Base-by-base conservation (phyloP, 306 rosid species). In the Rubus idaeus region DNA sequence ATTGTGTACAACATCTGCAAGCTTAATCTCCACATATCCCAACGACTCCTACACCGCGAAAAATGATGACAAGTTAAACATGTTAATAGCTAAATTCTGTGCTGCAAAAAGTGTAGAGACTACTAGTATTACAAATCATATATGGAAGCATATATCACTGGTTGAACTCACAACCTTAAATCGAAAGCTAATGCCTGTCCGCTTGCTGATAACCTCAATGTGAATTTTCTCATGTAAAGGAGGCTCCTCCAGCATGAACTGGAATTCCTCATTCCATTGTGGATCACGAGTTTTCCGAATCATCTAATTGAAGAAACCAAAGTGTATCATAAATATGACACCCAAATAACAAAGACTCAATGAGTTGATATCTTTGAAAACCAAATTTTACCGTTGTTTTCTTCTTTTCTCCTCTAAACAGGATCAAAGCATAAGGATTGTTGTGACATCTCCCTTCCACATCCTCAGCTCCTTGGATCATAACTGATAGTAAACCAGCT, bases 181-280 rank as follows among this genome's bases (percentile, higher is more conserved):
- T 37, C 75, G 81, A 79, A 92, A 86, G 75, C 88, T 82, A 26
- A 92, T 71, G 64, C 53, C 51, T 26, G 79, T 81, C 69, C 91
- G 72, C 89, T 78, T 90, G 85, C 91, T 93, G 78, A 85, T 23
- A 44, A 95, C 92, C 76, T 92, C 94, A 53, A 95, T 75, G 74
- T 86, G 84, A 76, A 95, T 69, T 83, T 89, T 92, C 80, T 92
- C 97, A 57, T 87, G 81, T 37, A 78, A 80, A 55, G 99, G 99
- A 74, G 97, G 89, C 83, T 95, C 94, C 85, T 92, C 97, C 9
- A 95, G 90, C 92, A 87, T 78, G 76, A 95, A 95, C 50, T 88
- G 86, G 76, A 95, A 95, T 75, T 95, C 97, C 80, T 92, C 96
- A 65, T 88, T 89, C 99, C 97, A 95, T 14, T 73, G 80, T 0